Evolutionary conservation across 352 stramenopile genomes (phyloP), one percentile per base, ranked within the genome.

Genomic region (Phytophthora fragariaefolia): DNA sequence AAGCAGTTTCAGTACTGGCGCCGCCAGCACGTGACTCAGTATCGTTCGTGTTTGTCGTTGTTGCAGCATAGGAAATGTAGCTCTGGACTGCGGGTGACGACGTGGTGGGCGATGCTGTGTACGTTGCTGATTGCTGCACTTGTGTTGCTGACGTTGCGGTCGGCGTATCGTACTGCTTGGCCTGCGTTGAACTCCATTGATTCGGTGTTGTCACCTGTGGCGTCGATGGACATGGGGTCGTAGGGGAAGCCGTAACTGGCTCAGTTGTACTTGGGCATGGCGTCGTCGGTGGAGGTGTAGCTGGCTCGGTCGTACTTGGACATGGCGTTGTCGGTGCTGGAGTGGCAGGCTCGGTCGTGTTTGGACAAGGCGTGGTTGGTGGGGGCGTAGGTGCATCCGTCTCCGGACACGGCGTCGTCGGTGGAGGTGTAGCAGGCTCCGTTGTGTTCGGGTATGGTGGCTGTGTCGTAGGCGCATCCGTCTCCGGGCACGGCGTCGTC

Each of bases 31-130:
- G 47, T 12, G 53, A 20, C 9, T 56, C 20, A 28, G 26, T 20
- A 24, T 54, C 54, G 20, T 59, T 18, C n/a, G 55, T 54, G 27
- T 13, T 26, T 46, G 63, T 56, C 20, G 63, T 54, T 13, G 34
- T 59, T 20, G 53, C 45, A 26, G 34, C 30, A 22, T 63, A 69
- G 24, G 60, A 56, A 32, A 53, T 36, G 23, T 50, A 42, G 40
- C n/a, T 47, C 42, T 62, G 43, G n/a, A 18, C 53, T 12, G 43
- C 20, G 2, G 20, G 40, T 22, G 58, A 45, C 8, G 38, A 58
- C n/a, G 58, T 54, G 26, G 58, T 58, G 20, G 40, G 40, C 22
- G 49, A 57, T 20, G 49, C 12, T 15, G 34, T 20, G 34, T 42
- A 32, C 18, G 27, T 42, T 17, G 38, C 27, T 20, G 6, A 22